Conservation (phyloP, 139 green algal genomes). For the Picochlorum costavermella region DNA sequence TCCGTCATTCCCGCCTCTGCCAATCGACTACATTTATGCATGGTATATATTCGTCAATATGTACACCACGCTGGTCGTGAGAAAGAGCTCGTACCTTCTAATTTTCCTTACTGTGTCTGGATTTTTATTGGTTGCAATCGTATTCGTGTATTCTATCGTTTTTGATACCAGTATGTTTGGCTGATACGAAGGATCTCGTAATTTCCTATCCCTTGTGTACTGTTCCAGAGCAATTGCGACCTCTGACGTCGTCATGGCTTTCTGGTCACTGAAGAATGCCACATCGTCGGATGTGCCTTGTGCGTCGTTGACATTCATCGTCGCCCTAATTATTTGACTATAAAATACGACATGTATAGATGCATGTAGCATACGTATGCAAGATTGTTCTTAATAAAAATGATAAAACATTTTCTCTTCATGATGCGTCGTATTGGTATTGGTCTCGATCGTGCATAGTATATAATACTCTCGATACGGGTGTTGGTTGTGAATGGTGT, state of each 20-base stretch:
- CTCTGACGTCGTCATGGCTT: slow-evolving; percentile 34
- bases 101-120: slow-evolving; percentile 26
- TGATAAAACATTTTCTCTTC: too few relatives aligned
- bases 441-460: too few relatives aligned
- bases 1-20: slow-evolving; percentile 17
- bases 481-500: neutral
- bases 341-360: too few relatives aligned
- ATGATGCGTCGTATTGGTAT: too few relatives aligned
- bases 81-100: slow-evolving; percentile 23
- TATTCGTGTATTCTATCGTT: slow-evolving; percentile 30
- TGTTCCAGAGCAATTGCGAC: slow-evolving; percentile 27
- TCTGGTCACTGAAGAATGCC: slow-evolving; percentile 1
- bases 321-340: too few relatives aligned
- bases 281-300: neutral
- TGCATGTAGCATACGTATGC: too few relatives aligned
- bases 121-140: slow-evolving; percentile 28
- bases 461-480: neutral
- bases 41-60: too few relatives aligned
- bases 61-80: too few relatives aligned
- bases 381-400: too few relatives aligned
- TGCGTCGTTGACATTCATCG: neutral
- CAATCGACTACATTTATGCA: slow-evolving; percentile 16
- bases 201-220: neutral
- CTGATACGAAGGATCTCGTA: slow-evolving; percentile 13
- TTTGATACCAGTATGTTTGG: slow-evolving; percentile 23